phyloP scores from a whole-genome alignment of 352 stramenopile species.

The Phytophthora agathidicida region DNA sequence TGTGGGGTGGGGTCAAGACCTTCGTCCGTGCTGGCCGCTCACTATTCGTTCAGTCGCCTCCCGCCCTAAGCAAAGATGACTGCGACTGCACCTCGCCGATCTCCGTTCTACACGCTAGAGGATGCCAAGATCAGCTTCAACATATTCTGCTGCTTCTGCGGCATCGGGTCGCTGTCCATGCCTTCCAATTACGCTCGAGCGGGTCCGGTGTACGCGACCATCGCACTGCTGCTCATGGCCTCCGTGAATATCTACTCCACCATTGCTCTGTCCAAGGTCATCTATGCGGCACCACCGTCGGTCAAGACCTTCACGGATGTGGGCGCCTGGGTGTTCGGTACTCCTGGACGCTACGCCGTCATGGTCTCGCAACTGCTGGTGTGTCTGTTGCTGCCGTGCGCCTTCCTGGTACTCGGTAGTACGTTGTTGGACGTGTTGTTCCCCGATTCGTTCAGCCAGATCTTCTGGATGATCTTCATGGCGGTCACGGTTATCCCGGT shows the following conservation, averaged over 20 bases:
- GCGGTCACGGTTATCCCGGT: conserved; percentile 38
- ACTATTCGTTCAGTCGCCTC: conserved; percentile 21
- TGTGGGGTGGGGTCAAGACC: no score
- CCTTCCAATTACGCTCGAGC: conserved; percentile 68
- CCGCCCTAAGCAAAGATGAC: conserved; percentile 12
- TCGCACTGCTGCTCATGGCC: conserved; percentile 67
- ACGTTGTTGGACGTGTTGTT: conserved; percentile 56
- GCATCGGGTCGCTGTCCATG: conserved; percentile 73
- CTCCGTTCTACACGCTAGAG: conserved; percentile 50
- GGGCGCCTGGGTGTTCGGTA: conserved; percentile 50
- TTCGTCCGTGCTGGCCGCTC: conserved; percentile 1
- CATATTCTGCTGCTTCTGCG: conserved; percentile 70
- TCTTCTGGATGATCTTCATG: conserved; percentile 49
- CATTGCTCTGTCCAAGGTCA: conserved; percentile 47
- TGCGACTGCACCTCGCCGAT: neutral
- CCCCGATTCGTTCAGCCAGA: conserved; percentile 49
- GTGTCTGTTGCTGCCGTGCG: conserved; percentile 53
- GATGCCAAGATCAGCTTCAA: conserved; percentile 69
- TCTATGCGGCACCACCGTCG: conserved; percentile 36
- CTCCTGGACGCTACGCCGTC: conserved; percentile 42
- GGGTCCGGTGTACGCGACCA: conserved; percentile 45
- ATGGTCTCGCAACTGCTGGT: conserved; percentile 51
- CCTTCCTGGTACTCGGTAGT: conserved; percentile 59
- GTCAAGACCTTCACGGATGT: conserved; percentile 59
- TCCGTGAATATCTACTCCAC: conserved; percentile 69